Conservation (phyloP, 371 early-diverging fungal genomes). For the Coemansia sp. region DNA sequence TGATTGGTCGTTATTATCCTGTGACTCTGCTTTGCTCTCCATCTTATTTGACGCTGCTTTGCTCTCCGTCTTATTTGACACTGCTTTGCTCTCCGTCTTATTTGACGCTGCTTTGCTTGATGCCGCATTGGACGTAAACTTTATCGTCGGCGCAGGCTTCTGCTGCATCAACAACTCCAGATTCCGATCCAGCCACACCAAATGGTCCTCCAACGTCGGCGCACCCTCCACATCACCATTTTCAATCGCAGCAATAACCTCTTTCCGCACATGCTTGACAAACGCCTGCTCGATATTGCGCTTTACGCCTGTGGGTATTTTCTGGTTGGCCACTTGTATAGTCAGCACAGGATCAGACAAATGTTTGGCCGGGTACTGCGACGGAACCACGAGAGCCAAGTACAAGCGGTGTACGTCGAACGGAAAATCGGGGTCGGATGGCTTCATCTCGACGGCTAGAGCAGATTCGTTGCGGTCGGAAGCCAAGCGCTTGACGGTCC, state of each 20-base stretch:
- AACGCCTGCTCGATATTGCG: constrained; percentile 48
- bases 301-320: constrained; percentile 49
- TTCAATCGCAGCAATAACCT: constrained; percentile 17
- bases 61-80: too few species aligned
- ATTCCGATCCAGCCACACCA: constrained; percentile 48
- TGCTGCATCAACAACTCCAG: constrained; percentile 49
- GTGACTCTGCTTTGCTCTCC: background rate
- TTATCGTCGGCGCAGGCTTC: constrained; percentile 52
- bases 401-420: constrained; percentile 44
- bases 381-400: constrained; percentile 50
- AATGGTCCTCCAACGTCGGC: constrained; percentile 37
- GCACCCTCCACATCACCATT: constrained; percentile 7
- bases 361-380: constrained; percentile 35
- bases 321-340: constrained; percentile 50
- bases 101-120: too few species aligned
- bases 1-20: background rate
- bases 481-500: constrained; percentile 28
- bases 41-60: too few species aligned
- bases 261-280: constrained; percentile 31
- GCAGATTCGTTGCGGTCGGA: constrained; percentile 49
- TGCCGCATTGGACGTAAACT: constrained; percentile 34
- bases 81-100: too few species aligned
- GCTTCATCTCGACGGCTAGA: constrained; percentile 50
- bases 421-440: constrained; percentile 53
- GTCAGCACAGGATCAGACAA: constrained; percentile 28